Conservation (phyloP, 108 stramenopile species). For the Nitzschia inconspicua region DNA sequence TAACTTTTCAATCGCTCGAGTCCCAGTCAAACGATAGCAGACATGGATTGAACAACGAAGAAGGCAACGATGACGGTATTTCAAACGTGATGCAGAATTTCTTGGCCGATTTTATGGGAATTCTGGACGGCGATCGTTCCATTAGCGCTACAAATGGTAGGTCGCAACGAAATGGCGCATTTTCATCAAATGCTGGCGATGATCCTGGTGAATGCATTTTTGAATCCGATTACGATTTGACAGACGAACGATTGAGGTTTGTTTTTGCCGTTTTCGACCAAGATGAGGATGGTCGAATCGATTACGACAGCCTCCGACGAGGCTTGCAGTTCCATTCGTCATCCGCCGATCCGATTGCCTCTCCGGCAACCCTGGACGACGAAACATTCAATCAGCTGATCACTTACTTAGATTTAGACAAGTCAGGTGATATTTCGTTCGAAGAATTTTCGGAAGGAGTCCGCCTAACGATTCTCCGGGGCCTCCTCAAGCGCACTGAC, state of each 20-base stretch:
- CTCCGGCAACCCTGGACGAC: conserved; percentile 1
- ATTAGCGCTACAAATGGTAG: too few relatives aligned
- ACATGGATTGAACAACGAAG: too few relatives aligned
- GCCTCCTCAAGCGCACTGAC: neutral
- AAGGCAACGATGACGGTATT: too few relatives aligned
- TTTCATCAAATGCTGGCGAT: neutral
- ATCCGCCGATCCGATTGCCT: neutral
- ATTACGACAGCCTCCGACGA: conserved; percentile 14
- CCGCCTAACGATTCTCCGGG: conserved; percentile 18
- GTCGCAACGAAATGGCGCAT: too few relatives aligned
- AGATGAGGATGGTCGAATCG: conserved; percentile 8
- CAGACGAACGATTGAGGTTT: conserved; percentile 22
- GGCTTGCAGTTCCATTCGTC: conserved; percentile 5
- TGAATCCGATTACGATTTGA: conserved; percentile 16
- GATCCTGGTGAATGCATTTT: conserved; percentile 1
- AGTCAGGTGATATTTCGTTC: conserved; percentile 32
- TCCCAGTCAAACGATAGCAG: too few relatives aligned
- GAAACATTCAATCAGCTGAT: conserved; percentile 18
- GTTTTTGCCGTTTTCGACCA: conserved; percentile 16
- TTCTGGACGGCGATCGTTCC: too few relatives aligned
- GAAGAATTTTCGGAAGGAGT: conserved; percentile 36
- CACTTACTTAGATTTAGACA: conserved; percentile 24
- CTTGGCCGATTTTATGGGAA: too few relatives aligned
- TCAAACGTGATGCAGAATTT: too few relatives aligned
- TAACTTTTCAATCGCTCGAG: too few relatives aligned